These are phyloP conservation scores for Excoecaria cochinchinensis DNA, from an alignment of 345 rosid genomes.

Conservation along the genomic window DNA sequence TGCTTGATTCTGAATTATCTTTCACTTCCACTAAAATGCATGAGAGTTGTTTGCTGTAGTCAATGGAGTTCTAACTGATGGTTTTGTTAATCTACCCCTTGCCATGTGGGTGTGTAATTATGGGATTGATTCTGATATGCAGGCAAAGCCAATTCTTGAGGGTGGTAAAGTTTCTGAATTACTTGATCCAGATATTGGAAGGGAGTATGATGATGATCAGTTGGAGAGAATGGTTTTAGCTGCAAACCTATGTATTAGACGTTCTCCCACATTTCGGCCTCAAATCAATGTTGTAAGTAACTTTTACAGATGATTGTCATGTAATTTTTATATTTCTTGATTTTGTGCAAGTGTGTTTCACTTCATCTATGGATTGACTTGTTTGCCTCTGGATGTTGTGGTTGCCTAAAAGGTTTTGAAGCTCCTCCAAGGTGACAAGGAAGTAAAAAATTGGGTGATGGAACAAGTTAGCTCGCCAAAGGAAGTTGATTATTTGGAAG, in stretches of 20 bases:
- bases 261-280: slow-evolving; percentile 60
- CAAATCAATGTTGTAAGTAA: slow-evolving; percentile 63
- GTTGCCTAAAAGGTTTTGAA: slow-evolving; percentile 53
- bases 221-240: slow-evolving; percentile 78
- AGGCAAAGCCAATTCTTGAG: slow-evolving; percentile 85
- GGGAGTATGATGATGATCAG: slow-evolving; percentile 38
- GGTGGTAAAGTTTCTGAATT: slow-evolving; percentile 59
- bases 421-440: slow-evolving; percentile 80
- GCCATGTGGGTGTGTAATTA: background rate
- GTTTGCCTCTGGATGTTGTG: background rate
- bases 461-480: slow-evolving; percentile 51
- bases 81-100: background rate
- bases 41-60: background rate
- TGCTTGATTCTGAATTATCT: background rate
- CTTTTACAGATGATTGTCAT: background rate
- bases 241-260: slow-evolving; percentile 75
- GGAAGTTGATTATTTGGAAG: slow-evolving; percentile 40
- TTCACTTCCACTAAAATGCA: background rate
- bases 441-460: slow-evolving; percentile 64
- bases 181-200: slow-evolving; percentile 63
- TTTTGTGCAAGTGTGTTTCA: background rate
- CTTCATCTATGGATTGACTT: slow-evolving; percentile 9
- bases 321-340: background rate
- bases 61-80: background rate
- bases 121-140: slow-evolving; percentile 22